Evolutionary conservation across 495 filamentous ascomycete species (phyloP), one percentile per base, ranked within the genome.

Genomic region (Aspergillus biplanus): DNA sequence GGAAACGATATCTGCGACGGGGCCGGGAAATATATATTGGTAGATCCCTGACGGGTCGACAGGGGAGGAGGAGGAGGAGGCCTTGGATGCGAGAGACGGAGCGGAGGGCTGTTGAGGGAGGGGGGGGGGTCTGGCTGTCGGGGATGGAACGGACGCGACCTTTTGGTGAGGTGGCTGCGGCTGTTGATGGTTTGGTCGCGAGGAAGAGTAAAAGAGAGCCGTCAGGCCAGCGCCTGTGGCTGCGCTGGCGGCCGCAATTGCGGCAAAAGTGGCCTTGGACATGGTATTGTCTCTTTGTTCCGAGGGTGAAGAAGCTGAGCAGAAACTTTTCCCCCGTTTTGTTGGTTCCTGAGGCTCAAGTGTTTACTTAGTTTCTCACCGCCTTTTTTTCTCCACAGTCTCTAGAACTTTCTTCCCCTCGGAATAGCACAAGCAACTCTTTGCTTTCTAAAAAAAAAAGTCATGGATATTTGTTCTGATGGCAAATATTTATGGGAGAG

Each of bases 11-110:
- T 99, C 95, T 68, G 87, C 83, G 33, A 94, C 76, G 35, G 95
- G 96, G 59, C 95, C 95, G 1, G 95, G 93, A 79, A 98, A 98
- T 67, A 96, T 95, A 77, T 99, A 99, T 73, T 97, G 89, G 75
- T 96, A 94, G 68, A 99, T 82, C 16, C 93, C 95, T 1, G 90
- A 79, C 1, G 95, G 93, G 76, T 98, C 85, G 70, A 97, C 92
- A 18, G 86, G 90, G 33, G 34, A 16, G 49, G 69, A 48, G 35
- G 72, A 62, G 47, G 69, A 55, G 52, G 73, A 42, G 52, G 69
- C 67, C 68, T 83, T 81, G 63, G 69, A 52, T 48, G 74, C 70
- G 53, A 80, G 72, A 3, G 75, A 71, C 33, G 82, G 78, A 13
- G 69, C 63, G 54, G 71, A 75, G 65, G 72, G 67, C 63, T 70